Percentiles rank a stretch among this genome's conserved stretches.
Conservation (phyloP, 805 yeast genomes). For the Blastobotrys americana region DNA sequence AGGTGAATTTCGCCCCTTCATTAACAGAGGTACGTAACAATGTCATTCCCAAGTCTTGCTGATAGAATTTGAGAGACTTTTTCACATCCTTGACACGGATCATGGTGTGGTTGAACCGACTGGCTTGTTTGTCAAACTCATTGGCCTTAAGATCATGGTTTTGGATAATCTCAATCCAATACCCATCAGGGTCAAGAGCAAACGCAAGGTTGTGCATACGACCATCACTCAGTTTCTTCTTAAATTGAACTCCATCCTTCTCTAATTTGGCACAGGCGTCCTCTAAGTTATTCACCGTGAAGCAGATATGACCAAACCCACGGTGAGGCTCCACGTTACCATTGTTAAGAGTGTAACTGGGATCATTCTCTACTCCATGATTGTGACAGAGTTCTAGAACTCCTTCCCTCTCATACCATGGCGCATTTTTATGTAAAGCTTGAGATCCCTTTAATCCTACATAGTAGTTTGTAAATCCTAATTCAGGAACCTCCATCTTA, state of each 20-base stretch:
- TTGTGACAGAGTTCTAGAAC: constrained; percentile 78
- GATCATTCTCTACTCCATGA: constrained; percentile 61
- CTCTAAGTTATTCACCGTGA: constrained; percentile 74
- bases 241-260: constrained; percentile 58
- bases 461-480: constrained; percentile 61
- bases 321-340: constrained; percentile 81
- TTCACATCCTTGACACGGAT: constrained; percentile 82
- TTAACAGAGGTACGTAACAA: constrained; percentile 49
- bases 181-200: constrained; percentile 91
- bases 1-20: constrained; percentile 68
- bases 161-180: constrained; percentile 88
- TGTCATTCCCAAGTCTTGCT: constrained; percentile 73
- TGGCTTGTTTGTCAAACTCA: constrained; percentile 18
- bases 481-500: constrained; percentile 45
- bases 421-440: constrained; percentile 34
- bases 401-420: constrained; percentile 45
- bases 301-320: constrained; percentile 92
- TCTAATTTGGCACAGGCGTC: constrained; percentile 53
- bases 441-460: constrained; percentile 47
- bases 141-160: constrained; percentile 40
- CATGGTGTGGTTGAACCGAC: constrained; percentile 81
- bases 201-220: constrained; percentile 91
- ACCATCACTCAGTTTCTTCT: constrained; percentile 82
- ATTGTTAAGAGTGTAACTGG: constrained; percentile 52
- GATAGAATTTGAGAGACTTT: constrained; percentile 70